A percentile compares a stretch with the other conserved stretches of the same genome.
phyloP scores from a whole-genome alignment of 1,139 yeast genomes.

The Ashbya aceris region DNA sequence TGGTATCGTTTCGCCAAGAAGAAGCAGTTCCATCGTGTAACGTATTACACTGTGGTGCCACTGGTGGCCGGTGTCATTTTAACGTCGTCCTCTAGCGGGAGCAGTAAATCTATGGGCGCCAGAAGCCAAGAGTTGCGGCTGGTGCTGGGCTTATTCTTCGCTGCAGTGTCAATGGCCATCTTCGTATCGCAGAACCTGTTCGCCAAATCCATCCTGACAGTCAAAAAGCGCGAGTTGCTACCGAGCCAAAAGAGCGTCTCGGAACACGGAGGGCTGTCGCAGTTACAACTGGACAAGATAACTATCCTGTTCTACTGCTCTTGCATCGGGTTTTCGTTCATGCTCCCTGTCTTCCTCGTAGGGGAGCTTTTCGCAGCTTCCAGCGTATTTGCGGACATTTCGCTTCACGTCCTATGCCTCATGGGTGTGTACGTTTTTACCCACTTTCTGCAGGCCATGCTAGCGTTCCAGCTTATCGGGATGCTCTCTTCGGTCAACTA shows the following conservation, averaged over 20 bases:
- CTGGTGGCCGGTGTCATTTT: slow-evolving; percentile 75
- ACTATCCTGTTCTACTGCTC: slow-evolving; percentile 82
- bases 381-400: slow-evolving; percentile 28
- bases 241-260: slow-evolving; percentile 16
- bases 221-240: slow-evolving; percentile 25
- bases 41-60: slow-evolving; percentile 72
- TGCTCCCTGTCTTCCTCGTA: slow-evolving; percentile 65
- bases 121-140: slow-evolving; percentile 34
- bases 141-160: slow-evolving; percentile 55
- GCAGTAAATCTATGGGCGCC: slow-evolving; percentile 4
- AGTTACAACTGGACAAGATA: slow-evolving; percentile 55
- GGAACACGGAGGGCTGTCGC: slow-evolving; percentile 11
- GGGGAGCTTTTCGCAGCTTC: slow-evolving; percentile 26
- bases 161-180: slow-evolving; percentile 71
- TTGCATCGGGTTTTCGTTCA: slow-evolving; percentile 63
- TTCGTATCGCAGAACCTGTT: slow-evolving; percentile 89
- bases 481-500: slow-evolving; percentile 80
- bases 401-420: slow-evolving; percentile 30
- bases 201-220: slow-evolving; percentile 73
- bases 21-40: slow-evolving; percentile 47
- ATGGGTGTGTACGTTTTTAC: slow-evolving; percentile 59
- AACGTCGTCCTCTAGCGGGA: slow-evolving; percentile 37
- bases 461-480: slow-evolving; percentile 87
- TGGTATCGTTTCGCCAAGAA: slow-evolving; percentile 58
- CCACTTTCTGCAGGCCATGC: slow-evolving; percentile 76